These are phyloP conservation scores for Rhodotorula taiwanensis DNA, from an alignment of 768 basidiomycete species.

Conservation along the genomic window DNA sequence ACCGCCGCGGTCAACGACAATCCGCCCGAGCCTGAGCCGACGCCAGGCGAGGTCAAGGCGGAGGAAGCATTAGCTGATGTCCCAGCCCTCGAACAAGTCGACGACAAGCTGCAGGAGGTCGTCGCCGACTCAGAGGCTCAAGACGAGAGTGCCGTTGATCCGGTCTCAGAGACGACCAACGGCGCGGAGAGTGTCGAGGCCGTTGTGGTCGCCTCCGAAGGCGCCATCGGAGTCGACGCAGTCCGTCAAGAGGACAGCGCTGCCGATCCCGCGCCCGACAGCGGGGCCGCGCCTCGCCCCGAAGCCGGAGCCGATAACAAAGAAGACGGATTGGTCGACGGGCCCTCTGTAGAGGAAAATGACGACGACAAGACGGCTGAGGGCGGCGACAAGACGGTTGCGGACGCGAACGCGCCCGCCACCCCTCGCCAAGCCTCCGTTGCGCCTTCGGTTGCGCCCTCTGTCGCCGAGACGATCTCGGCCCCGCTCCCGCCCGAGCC, in stretches of 20 bases:
- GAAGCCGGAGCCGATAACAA: constrained; percentile 10
- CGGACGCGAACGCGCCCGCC: neutral
- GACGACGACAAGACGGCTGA: neutral
- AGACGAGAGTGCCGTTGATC: too few species aligned
- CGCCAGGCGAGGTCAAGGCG: constrained; percentile 4
- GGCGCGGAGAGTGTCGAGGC: neutral
- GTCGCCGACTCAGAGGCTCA: too few species aligned
- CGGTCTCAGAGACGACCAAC: too few species aligned
- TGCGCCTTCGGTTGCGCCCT: neutral
- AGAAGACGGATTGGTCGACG: constrained; percentile 32
- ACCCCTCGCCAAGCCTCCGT: neutral
- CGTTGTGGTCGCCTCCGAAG: neutral
- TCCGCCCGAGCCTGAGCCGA: neutral
- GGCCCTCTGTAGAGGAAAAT: constrained; percentile 9
- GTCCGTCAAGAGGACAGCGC: constrained; percentile 1
- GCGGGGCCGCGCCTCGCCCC: too few species aligned
- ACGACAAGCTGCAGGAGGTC: constrained; percentile 43
- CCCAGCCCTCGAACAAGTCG: constrained; percentile 40
- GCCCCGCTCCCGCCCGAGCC: constrained; percentile 28
- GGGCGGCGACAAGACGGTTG: neutral
- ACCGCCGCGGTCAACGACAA: neutral
- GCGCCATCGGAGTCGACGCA: constrained; percentile 7
- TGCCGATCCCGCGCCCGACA: neutral
- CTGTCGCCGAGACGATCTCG: neutral
- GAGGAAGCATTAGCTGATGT: constrained; percentile 18